Evolutionary conservation across 495 filamentous ascomycete genomes (phyloP).

Genomic region (Aspergillus ellipticus): DNA sequence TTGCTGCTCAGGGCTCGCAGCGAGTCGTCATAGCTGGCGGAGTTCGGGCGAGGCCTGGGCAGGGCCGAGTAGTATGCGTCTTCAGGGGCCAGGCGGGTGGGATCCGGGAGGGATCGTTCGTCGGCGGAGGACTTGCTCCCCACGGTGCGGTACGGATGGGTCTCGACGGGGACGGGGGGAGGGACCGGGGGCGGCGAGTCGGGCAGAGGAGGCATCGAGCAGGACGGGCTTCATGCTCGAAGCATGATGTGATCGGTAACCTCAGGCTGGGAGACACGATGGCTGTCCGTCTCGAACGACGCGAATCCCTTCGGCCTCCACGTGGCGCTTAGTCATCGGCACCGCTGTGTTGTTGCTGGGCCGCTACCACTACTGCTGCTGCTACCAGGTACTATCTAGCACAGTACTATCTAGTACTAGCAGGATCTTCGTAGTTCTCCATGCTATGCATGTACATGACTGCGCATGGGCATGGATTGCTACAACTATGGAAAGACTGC

Average conservation of each 20-base stretch:
- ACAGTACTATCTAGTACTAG: no score
- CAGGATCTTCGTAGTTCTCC: no score
- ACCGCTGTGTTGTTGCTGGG: background rate
- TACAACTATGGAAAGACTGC: background rate
- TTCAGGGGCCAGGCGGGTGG: conserved; percentile 71
- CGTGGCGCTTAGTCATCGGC: background rate
- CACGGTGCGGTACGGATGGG: conserved; percentile 39
- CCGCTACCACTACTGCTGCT: no score
- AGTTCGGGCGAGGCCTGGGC: conserved; percentile 49
- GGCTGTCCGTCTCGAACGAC: background rate
- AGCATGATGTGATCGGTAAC: conserved; percentile 23
- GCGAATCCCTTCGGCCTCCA: background rate
- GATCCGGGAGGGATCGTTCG: conserved; percentile 49
- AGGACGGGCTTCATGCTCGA: conserved; percentile 25
- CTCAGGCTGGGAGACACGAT: background rate
- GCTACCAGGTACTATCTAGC: no score
- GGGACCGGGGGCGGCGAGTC: conserved; percentile 33
- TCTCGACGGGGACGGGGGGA: conserved; percentile 43
- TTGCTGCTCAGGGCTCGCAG: conserved; percentile 31
- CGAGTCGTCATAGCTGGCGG: conserved; percentile 37
- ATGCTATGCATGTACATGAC: background rate
- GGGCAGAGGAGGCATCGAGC: conserved; percentile 41
- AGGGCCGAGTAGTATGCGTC: conserved; percentile 70
- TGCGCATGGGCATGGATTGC: background rate
- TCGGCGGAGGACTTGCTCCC: conserved; percentile 37